Base-by-base conservation (phyloP, 2,329 filamentous ascomycete genomes). In the Cyphellophora europaea region DNA sequence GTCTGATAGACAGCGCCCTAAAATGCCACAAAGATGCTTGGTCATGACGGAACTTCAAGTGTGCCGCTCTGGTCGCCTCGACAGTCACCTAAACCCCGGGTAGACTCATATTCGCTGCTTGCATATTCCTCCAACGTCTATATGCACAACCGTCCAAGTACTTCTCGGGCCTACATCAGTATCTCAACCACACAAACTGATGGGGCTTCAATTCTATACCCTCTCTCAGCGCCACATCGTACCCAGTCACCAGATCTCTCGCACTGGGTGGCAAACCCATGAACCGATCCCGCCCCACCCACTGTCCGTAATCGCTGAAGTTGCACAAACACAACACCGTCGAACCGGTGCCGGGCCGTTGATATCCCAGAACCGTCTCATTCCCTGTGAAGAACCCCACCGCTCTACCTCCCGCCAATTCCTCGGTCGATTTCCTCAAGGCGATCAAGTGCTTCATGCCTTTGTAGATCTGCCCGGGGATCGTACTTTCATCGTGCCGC, bases 251-350 rank as follows among this genome's bases (percentile, higher is more conserved):
- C 43, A 48, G 16, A 33, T 48, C 45, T 15, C 13, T 27, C n/a
- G 37, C 38, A 12, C 38, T 35, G 10, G 33, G 31, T 10, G 46
- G 44, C 44, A 47, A 40, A 2, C 38, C 40, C 42, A 47, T 37
- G 25, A 49, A 49, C 16, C 46, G 32, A 16, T 49, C 44, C 2
- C 38, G 21, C 3, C 46, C 46, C 17, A 47, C 38, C 46, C 46
- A 49, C 27, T 49, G 40, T 10, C 17, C 12, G 5, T 39, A 30
- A 29, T 49, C 44, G 4, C 38, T 41, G 40, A 49, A 49, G 32
- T 45, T 47, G 32, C 44, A 47, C 17, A 49, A 32, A 38, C 46
- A 49, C 17, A 47, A 29, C 13, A 48, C 38, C 14, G 30, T 48
- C 5, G 33, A 36, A 10, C 17, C 38, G 3, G 27, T 12, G 2